A percentile compares a stretch with the other conserved stretches of the same genome.
phyloP scores from a whole-genome alignment of 2,329 filamentous ascomycete genomes.

The Calonectria ilicicola region DNA sequence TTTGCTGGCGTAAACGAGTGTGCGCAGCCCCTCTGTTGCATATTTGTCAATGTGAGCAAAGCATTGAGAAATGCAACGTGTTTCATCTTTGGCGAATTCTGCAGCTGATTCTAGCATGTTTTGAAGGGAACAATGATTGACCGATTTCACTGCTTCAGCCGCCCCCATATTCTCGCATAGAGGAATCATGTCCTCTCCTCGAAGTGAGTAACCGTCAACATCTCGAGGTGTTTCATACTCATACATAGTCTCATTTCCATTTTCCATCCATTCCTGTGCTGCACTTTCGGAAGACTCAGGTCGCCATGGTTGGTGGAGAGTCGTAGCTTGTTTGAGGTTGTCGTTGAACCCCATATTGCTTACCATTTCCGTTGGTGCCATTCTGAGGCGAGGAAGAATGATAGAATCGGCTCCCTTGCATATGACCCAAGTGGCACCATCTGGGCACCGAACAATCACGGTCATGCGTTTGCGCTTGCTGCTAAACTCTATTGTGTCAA shows the following conservation, averaged over 20 bases:
- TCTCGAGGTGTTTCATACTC: neutral
- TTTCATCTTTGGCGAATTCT: constrained; percentile 60
- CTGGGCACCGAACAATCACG: constrained; percentile 84
- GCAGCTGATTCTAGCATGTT: neutral
- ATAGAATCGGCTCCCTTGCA: constrained; percentile 93
- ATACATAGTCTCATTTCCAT: neutral
- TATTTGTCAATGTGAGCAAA: constrained; percentile 93
- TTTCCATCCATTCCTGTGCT: neutral
- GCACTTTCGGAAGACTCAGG: neutral
- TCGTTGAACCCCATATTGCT: neutral
- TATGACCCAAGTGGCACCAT: constrained; percentile 83
- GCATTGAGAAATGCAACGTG: constrained; percentile 79
- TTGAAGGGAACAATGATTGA: neutral
- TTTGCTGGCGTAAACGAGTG: constrained; percentile 82
- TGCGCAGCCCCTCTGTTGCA: constrained; percentile 89
- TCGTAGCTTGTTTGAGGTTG: neutral
- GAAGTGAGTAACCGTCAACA: neutral
- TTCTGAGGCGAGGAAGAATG: constrained; percentile 80
- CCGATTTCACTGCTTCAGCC: neutral
- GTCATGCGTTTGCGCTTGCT: constrained; percentile 93
- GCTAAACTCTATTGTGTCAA: constrained; percentile 92
- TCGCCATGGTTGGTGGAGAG: neutral
- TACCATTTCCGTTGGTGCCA: constrained; percentile 58
- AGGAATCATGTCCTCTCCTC: neutral
- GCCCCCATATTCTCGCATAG: neutral